A percentile compares a stretch with the other conserved stretches of the same genome.
These are phyloP conservation scores for Lasiodiplodia citricola DNA, from an alignment of 2,329 filamentous ascomycete genomes.

Conservation along the genomic window DNA sequence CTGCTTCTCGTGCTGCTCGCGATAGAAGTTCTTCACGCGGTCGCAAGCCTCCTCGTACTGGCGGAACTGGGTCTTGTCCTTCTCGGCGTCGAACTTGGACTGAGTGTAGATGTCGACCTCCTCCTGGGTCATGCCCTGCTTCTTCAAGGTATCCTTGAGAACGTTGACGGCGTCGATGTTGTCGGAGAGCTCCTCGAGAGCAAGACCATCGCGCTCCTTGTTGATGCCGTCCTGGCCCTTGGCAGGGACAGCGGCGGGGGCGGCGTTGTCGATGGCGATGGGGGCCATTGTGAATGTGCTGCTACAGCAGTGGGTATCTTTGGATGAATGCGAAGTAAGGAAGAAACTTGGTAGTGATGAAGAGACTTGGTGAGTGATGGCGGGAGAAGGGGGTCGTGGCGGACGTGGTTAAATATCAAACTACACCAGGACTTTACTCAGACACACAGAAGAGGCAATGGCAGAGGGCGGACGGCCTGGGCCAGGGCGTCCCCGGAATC, in stretches of 20 bases:
- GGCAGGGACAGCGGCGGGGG: conserved; percentile 48
- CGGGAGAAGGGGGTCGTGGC: conserved; percentile 1
- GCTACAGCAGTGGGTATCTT: conserved; percentile 13
- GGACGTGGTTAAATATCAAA: conserved; percentile 26
- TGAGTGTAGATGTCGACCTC: conserved; percentile 58
- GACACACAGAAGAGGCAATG: conserved; percentile 5
- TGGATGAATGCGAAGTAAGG: not conserved
- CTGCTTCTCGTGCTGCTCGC: conserved; percentile 72
- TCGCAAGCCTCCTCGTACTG: conserved; percentile 85
- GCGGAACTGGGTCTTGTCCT: conserved; percentile 81
- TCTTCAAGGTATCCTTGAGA: conserved; percentile 61
- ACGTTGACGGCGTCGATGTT: conserved; percentile 66
- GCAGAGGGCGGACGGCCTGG: conserved; percentile 8
- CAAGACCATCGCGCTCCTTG: conserved; percentile 60
- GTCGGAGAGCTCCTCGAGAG: conserved; percentile 64
- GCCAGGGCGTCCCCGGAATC: conserved; percentile 24
- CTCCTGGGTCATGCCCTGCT: conserved; percentile 51
- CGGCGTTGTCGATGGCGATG: conserved; percentile 49
- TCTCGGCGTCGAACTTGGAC: conserved; percentile 73
- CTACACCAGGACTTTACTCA: conserved; percentile 9
- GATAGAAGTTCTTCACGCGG: conserved; percentile 86
- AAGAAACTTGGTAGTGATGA: not conserved
- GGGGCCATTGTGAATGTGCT: conserved; percentile 14
- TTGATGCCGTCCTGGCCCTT: conserved; percentile 47
- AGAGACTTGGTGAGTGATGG: not conserved